Conservation (phyloP, 140 eudicot genomes). For the Bidens hawaiensis region DNA sequence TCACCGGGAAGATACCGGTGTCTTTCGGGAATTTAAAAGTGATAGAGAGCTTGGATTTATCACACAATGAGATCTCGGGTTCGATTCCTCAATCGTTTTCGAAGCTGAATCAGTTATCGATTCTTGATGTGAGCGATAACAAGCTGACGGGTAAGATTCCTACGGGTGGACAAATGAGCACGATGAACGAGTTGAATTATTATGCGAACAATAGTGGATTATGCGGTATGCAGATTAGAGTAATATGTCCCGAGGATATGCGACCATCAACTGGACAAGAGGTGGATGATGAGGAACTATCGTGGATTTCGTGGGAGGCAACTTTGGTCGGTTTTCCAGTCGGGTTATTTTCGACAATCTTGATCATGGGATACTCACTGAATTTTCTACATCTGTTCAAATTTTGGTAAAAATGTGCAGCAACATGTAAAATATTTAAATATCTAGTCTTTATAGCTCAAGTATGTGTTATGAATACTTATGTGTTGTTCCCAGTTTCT, state of each 20-base stretch:
- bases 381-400: conserved; percentile 22
- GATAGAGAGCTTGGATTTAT: conserved; percentile 53
- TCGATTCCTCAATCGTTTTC: conserved; percentile 43
- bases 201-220: conserved; percentile 57
- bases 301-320: conserved; percentile 43
- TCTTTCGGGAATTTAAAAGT: conserved; percentile 38
- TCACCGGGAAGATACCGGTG: conserved; percentile 45
- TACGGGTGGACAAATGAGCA: conserved; percentile 44
- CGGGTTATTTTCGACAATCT: conserved; percentile 33
- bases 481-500: too few species aligned
- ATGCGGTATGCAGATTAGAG: conserved; percentile 51
- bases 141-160: conserved; percentile 47
- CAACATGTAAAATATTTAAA: conserved; percentile 7
- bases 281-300: conserved; percentile 15
- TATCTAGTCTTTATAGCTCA: conserved; percentile 16
- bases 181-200: conserved; percentile 34
- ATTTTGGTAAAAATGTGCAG: conserved; percentile 10
- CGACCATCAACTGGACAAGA: conserved; percentile 6
- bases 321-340: conserved; percentile 39
- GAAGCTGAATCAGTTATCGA: conserved; percentile 28
- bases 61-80: conserved; percentile 43
- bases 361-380: conserved; percentile 20
- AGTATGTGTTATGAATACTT: too few species aligned
- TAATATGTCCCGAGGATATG: conserved; percentile 32
- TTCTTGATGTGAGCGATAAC: conserved; percentile 57